Percentiles rank a stretch among this genome's conserved stretches.
Evolutionary conservation across 1,139 yeast genomes (phyloP).

Genomic region (Blastobotrys ciferrii): DNA sequence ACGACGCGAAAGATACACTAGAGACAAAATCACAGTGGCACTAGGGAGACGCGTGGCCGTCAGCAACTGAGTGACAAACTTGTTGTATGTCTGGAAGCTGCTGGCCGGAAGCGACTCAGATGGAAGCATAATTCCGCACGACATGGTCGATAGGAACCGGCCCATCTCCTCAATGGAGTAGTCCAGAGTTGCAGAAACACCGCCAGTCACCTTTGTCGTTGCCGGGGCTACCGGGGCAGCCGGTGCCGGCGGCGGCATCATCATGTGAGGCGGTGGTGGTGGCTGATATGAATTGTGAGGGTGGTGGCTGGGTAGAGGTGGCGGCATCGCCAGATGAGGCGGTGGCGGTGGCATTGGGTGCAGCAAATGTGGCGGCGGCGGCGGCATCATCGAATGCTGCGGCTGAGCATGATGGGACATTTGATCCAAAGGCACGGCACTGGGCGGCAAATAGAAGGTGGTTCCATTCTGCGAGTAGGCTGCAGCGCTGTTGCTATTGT

Average conservation of each 20-base stretch:
- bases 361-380: constrained; percentile 18
- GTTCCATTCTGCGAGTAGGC: constrained; percentile 29
- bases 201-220: constrained; percentile 49
- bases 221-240: constrained; percentile 9
- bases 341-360: constrained; percentile 9
- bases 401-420: constrained; percentile 14
- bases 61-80: constrained; percentile 64
- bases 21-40: constrained; percentile 72
- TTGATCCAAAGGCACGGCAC: constrained; percentile 26
- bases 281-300: not conserved
- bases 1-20: constrained; percentile 64
- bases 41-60: constrained; percentile 89
- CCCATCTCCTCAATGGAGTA: constrained; percentile 78
- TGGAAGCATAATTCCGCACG: constrained; percentile 53
- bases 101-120: constrained; percentile 35
- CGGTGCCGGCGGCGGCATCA: not conserved
- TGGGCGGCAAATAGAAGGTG: constrained; percentile 26
- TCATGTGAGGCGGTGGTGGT: constrained; percentile 17
- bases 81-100: constrained; percentile 50
- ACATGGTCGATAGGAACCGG: constrained; percentile 65
- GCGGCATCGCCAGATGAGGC: constrained; percentile 10
- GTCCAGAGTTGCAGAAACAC: constrained; percentile 74
- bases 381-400: constrained; percentile 9
- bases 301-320: constrained; percentile 7
- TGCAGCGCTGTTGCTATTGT: constrained; percentile 11